Evolutionary conservation across 73 alveolate species (phyloP).

Genomic region (Loxodes magnus): DNA sequence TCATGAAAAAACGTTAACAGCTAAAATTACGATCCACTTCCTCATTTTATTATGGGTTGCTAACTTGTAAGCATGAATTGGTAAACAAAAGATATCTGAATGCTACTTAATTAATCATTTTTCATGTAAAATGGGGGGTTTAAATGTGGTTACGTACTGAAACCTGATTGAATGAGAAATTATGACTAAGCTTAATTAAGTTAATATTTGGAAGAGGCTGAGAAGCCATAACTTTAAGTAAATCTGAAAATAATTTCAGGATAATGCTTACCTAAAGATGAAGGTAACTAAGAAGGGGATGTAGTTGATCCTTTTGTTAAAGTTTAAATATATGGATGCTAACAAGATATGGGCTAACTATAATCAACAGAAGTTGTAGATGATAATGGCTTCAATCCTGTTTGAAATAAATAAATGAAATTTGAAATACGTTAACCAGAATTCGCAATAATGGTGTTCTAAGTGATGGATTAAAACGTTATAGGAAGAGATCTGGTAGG

Average conservation of each 20-base stretch:
- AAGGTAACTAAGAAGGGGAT: constrained; percentile 16
- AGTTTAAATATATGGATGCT: constrained; percentile 24
- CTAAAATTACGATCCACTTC: constrained; percentile 73
- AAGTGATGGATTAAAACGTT: constrained; percentile 21
- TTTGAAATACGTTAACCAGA: constrained; percentile 33
- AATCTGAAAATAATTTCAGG: constrained; percentile 33
- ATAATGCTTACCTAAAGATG: constrained; percentile 32
- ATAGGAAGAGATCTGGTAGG: constrained; percentile 22
- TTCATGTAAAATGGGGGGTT: constrained; percentile 65
- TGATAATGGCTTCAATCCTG: constrained; percentile 58
- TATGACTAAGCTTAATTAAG: not conserved
- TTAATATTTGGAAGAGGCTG: constrained; percentile 1
- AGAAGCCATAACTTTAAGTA: not conserved
- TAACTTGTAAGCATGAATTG: constrained; percentile 75
- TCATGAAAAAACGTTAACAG: constrained; percentile 65
- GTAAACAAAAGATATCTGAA: constrained; percentile 63
- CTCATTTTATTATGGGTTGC: constrained; percentile 70
- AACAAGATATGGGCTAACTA: constrained; percentile 17
- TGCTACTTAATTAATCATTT: constrained; percentile 56
- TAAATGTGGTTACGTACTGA: constrained; percentile 85
- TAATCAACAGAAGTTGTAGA: constrained; percentile 21
- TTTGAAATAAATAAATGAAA: constrained; percentile 19
- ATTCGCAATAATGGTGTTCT: constrained; percentile 31
- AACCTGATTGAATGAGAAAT: constrained; percentile 45
- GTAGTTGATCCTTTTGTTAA: constrained; percentile 41